Base-by-base conservation (phyloP, 805 yeast genomes). In the Candida anglica region DNA sequence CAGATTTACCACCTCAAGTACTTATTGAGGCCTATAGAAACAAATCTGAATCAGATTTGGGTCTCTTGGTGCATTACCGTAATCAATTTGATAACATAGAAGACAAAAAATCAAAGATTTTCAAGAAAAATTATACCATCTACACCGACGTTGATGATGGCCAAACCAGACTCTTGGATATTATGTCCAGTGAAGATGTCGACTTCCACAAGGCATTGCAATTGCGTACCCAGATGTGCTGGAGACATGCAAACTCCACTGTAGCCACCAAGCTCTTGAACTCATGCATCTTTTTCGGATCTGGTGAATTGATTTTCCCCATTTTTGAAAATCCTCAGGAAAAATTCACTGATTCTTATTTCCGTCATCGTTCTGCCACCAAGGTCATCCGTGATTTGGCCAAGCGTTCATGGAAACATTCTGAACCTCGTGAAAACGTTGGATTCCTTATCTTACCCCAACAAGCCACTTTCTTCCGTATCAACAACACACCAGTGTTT, bases 321-420 rank as follows among this genome's bases (percentile, higher is more conserved):
- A 63, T 82, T 9, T 63, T 86, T 16, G 63, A 63, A 13, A 53
- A 52, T 55, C 60, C 41, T 40, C 54, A 41, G 37, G 57, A 39
- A 11, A 58, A 60, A 41, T 59, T 40, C 49, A 58, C 39, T 33
- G 74, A 58, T 46, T 41, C 47, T 2, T 66, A 67, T 42, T 63
- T 66, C 44, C 36, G 56, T 32, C 61, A 62, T 38, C 70, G 77
- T 43, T 70, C 87, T 4, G 60, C 79, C 23, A 72, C 73, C 15
- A 84, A 84, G 50, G 69, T 89, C 16, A 73, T 88, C 27, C 76
- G 98, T 50, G 96, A 88, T 50, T 60, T 91, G 38, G 94, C 95
- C 3, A 76, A 98, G 58, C 76, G 95, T 42, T 81, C 96, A 2
- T 93, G 98, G 98, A 75, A 74, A 47, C 96, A 88, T 53, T 68